Percentiles rank a stretch among this genome's conserved stretches.
Conservation (phyloP, 352 stramenopile species). For the Aphanomyces invadans region DNA sequence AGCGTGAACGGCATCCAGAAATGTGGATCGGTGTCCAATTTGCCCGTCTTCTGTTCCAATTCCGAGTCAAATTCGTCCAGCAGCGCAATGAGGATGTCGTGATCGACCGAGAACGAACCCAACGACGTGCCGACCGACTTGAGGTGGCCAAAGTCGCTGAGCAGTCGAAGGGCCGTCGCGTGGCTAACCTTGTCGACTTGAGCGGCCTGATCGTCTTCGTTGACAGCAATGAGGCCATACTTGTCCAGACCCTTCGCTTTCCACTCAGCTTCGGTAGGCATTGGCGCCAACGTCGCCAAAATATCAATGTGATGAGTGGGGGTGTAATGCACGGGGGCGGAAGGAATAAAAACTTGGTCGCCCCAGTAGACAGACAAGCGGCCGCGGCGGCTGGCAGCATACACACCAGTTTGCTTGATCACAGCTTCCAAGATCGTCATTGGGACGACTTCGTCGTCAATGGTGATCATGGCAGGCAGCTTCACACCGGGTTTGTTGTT, state of each 20-base stretch:
- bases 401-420: conserved; percentile 97
- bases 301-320: conserved; percentile 97
- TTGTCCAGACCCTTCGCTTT: conserved; percentile 94
- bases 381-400: conserved; percentile 90
- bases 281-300: conserved; percentile 90
- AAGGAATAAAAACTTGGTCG: conserved; percentile 98
- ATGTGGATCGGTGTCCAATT: conserved; percentile 96
- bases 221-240: conserved; percentile 97
- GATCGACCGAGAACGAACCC: conserved; percentile 93
- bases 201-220: conserved; percentile 84
- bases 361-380: conserved; percentile 97
- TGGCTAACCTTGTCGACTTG: conserved; percentile 98
- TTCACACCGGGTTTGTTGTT: conserved; percentile 99
- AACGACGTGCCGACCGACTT: conserved; percentile 92
- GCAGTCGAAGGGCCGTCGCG: conserved; percentile 89
- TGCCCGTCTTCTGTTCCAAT: conserved; percentile 85
- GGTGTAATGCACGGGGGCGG: conserved; percentile 86
- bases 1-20: conserved; percentile 99
- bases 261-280: conserved; percentile 92
- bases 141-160: conserved; percentile 90
- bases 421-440: conserved; percentile 98
- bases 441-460: conserved; percentile 78
- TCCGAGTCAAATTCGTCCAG: conserved; percentile 89
- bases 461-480: conserved; percentile 89
- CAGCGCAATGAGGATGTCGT: conserved; percentile 88